phyloP scores from a whole-genome alignment of 495 filamentous ascomycete genomes.

The Neurospora tetrasperma region DNA sequence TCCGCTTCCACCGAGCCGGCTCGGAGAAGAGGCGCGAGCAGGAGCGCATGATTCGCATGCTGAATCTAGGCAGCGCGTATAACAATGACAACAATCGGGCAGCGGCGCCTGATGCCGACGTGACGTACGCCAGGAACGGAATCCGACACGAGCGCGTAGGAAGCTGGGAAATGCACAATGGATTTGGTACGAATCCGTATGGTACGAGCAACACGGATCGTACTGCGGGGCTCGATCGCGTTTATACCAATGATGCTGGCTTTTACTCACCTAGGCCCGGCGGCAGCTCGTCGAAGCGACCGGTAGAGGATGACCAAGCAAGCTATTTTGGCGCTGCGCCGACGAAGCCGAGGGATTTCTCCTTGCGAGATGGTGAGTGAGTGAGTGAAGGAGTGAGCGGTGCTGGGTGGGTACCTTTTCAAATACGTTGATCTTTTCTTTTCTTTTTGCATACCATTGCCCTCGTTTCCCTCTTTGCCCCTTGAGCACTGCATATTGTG shows the following conservation, averaged over 20 bases:
- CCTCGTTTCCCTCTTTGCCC: background rate
- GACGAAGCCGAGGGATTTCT: conserved; percentile 9
- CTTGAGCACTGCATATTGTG: background rate
- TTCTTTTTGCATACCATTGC: background rate
- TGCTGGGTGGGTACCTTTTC: background rate
- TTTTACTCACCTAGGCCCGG: background rate
- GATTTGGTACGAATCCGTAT: conserved; percentile 1
- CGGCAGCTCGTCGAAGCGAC: background rate
- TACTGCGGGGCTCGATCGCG: conserved; percentile 3
- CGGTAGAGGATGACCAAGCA: conserved; percentile 3
- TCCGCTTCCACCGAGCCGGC: conserved; percentile 18
- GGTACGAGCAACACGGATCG: background rate
- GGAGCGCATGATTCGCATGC: conserved; percentile 19
- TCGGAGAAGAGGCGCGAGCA: conserved; percentile 10
- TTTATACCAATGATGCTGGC: conserved; percentile 1
- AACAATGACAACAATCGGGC: conserved; percentile 6
- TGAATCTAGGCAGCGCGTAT: conserved; percentile 23
- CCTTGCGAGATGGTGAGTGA: background rate
- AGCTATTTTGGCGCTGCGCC: conserved; percentile 4
- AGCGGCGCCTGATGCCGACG: conserved; percentile 23
- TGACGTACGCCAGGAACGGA: conserved; percentile 23
- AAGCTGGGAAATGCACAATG: conserved; percentile 30
- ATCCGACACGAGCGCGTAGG: conserved; percentile 26
- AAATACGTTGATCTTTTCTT: background rate
- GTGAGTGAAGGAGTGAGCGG: background rate